These are phyloP conservation scores for Mycena galopus DNA, from an alignment of 768 basidiomycete species.

Conservation along the genomic window DNA sequence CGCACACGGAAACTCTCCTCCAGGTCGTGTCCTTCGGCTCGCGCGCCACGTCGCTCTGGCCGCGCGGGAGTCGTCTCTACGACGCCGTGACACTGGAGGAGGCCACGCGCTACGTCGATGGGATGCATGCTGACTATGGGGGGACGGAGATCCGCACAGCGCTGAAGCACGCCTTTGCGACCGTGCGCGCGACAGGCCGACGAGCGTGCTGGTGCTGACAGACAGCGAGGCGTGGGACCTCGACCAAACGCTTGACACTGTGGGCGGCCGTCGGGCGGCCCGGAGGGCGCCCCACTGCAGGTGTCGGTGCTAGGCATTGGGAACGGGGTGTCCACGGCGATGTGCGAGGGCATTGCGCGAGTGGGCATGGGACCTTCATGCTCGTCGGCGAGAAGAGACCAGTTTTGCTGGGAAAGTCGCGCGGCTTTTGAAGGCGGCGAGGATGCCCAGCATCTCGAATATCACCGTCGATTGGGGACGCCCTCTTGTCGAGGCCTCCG, in stretches of 20 bases:
- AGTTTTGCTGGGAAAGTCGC: slow-evolving; percentile 33
- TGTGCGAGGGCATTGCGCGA: slow-evolving; percentile 56
- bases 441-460: slow-evolving; percentile 49
- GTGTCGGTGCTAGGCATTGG: slow-evolving; percentile 64
- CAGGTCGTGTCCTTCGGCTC: slow-evolving; percentile 51
- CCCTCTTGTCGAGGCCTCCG: neutral
- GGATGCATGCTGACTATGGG: slow-evolving; percentile 51
- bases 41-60: slow-evolving; percentile 56
- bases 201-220: slow-evolving; percentile 46
- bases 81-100: slow-evolving; percentile 38
- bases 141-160: slow-evolving; percentile 55
- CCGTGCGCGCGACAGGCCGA: slow-evolving; percentile 48
- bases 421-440: slow-evolving; percentile 55
- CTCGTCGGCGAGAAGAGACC: slow-evolving; percentile 51
- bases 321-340: slow-evolving; percentile 49
- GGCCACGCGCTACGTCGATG: slow-evolving; percentile 43
- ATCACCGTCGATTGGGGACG: slow-evolving; percentile 55
- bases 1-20: slow-evolving; percentile 33
- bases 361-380: slow-evolving; percentile 53
- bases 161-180: slow-evolving; percentile 43
- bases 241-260: slow-evolving; percentile 22
- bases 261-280: slow-evolving; percentile 36
- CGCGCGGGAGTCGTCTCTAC: slow-evolving; percentile 37
- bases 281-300: slow-evolving; percentile 45
- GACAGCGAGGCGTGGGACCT: slow-evolving; percentile 51